These are phyloP conservation scores for Narthecium ossifragum DNA, from an alignment of 106 monocot species.

Conservation along the genomic window DNA sequence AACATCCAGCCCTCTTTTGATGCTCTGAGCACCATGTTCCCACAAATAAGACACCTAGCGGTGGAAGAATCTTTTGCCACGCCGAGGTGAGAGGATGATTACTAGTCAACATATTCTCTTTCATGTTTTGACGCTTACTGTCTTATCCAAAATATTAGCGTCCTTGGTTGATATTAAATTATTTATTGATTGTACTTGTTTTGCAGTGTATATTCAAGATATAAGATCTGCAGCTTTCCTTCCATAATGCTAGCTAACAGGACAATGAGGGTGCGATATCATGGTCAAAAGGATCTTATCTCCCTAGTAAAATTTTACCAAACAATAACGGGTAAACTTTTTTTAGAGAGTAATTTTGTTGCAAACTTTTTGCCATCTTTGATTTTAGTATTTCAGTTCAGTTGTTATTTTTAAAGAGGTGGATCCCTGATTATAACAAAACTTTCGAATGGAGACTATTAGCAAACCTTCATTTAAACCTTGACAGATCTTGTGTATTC, in stretches of 20 bases:
- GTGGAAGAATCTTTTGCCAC: conserved; percentile 74
- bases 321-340: conserved; percentile 62
- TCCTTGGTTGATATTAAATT: too few relatives aligned
- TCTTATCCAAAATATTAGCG: too few relatives aligned
- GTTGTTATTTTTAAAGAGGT: too few relatives aligned
- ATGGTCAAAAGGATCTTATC: conserved; percentile 54
- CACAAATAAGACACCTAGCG: conserved; percentile 61
- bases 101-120: background rate
- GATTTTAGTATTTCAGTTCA: too few relatives aligned
- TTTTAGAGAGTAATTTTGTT: too few relatives aligned
- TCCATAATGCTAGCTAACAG: conserved; percentile 52
- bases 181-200: background rate
- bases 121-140: background rate
- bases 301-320: conserved; percentile 68
- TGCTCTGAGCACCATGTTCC: conserved; percentile 79
- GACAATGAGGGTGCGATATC: conserved; percentile 36
- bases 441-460: too few relatives aligned
- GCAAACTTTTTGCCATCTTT: too few relatives aligned
- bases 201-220: conserved; percentile 75
- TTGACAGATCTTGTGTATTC: too few relatives aligned
- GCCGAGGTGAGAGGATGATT: conserved; percentile 47
- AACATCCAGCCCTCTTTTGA: conserved; percentile 45
- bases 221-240: conserved; percentile 75
- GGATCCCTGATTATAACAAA: too few relatives aligned
- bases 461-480: too few relatives aligned